phyloP scores from a whole-genome alignment of 2,329 filamentous ascomycete genomes.

The Penicillium thymicola region DNA sequence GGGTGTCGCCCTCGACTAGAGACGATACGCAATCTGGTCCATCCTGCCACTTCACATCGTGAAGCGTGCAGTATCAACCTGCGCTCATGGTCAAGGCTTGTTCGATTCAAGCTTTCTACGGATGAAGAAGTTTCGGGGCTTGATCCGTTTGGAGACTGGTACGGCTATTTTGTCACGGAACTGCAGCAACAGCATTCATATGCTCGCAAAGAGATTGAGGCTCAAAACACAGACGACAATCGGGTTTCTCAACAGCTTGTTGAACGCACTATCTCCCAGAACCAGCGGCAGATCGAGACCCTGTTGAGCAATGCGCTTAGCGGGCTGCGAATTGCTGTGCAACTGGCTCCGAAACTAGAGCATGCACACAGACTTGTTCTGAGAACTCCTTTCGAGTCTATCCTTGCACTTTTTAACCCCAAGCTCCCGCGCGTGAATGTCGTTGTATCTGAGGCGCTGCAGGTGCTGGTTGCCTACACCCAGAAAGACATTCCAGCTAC shows the following conservation, averaged over 20 bases:
- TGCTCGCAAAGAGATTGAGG: conserved; percentile 57
- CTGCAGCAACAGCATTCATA: conserved; percentile 54
- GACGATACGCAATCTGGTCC: conserved; percentile 53
- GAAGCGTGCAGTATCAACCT: conserved; percentile 60
- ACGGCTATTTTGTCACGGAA: conserved; percentile 51
- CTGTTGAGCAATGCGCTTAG: conserved; percentile 53
- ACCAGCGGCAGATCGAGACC: conserved; percentile 57
- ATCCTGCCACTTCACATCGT: conserved; percentile 55
- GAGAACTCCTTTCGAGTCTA: conserved; percentile 43
- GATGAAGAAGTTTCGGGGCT: conserved; percentile 47
- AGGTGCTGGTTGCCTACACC: conserved; percentile 46
- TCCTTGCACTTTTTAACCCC: conserved; percentile 54
- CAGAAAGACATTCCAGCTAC: conserved; percentile 28
- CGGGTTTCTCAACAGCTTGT: conserved; percentile 48
- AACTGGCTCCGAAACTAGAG: conserved; percentile 39
- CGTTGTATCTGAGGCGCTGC: conserved; percentile 50
- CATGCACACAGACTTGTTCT: conserved; percentile 45
- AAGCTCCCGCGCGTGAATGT: conserved; percentile 43
- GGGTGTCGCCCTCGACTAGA: conserved; percentile 52
- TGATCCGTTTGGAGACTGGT: conserved; percentile 54
- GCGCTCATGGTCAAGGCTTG: conserved; percentile 56
- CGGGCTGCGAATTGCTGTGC: conserved; percentile 50
- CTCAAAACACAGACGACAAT: conserved; percentile 43
- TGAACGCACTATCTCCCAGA: conserved; percentile 52
- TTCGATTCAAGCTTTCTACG: conserved; percentile 56